Evolutionary conservation across 805 yeast species (phyloP).

Genomic region (Wickerhamomyces chambardii): DNA sequence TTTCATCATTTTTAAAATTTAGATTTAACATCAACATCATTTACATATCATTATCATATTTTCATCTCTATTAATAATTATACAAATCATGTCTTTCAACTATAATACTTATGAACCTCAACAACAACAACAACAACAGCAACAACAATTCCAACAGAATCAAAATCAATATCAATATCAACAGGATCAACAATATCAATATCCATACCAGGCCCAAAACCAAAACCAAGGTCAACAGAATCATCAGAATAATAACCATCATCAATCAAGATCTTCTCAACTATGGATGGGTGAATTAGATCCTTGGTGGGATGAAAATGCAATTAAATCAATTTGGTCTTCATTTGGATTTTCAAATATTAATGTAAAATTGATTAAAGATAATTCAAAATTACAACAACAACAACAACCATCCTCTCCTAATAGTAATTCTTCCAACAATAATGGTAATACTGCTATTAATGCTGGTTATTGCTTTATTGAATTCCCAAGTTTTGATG

Average conservation of each 20-base stretch:
- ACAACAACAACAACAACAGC: background rate
- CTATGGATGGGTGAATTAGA: slow-evolving; percentile 88
- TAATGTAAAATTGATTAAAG: slow-evolving; percentile 56
- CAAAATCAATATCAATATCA: slow-evolving; percentile 4
- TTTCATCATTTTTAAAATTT: too few relatives aligned
- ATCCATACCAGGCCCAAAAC: background rate
- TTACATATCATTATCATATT: too few relatives aligned
- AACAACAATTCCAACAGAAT: background rate
- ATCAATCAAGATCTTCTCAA: slow-evolving; percentile 15
- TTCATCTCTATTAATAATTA: too few relatives aligned
- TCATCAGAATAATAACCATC: background rate
- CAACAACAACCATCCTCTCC: too few relatives aligned
- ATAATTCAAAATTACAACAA: too few relatives aligned
- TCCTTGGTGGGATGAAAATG: slow-evolving; percentile 66
- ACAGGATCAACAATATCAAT: slow-evolving; percentile 1
- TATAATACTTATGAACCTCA: background rate
- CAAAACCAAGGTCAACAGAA: slow-evolving; percentile 5
- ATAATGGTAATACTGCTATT: slow-evolving; percentile 27
- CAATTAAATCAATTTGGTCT: slow-evolving; percentile 52
- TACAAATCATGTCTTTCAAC: background rate
- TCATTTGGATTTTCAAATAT: slow-evolving; percentile 46
- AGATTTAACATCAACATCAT: too few relatives aligned
- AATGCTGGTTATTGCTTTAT: slow-evolving; percentile 70
- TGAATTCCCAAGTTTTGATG: slow-evolving; percentile 60
- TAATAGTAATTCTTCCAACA: too few relatives aligned